Percentiles rank a stretch among this genome's conserved stretches.
Conservation (phyloP, 768 basidiomycete genomes). For the Boletus sensibilis region DNA sequence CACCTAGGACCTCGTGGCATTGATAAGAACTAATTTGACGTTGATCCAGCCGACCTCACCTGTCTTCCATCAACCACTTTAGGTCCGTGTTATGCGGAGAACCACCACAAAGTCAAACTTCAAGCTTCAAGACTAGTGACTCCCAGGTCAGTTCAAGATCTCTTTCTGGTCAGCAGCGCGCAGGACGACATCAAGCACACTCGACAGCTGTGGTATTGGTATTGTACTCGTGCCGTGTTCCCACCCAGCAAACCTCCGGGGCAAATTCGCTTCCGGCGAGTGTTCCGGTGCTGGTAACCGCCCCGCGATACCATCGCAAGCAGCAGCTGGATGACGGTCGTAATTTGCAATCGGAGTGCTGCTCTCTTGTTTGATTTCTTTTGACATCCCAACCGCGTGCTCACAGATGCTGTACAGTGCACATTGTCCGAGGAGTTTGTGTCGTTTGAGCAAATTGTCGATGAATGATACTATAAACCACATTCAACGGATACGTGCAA, state of each 20-base stretch:
- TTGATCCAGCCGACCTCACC: not conserved
- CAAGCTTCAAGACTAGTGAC: no score
- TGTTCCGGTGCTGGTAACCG: conserved; percentile 17
- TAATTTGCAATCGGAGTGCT: conserved; percentile 32
- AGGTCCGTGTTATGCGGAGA: no score
- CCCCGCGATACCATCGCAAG: conserved; percentile 3
- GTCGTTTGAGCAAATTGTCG: no score
- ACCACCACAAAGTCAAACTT: not conserved
- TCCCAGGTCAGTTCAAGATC: conserved; percentile 5
- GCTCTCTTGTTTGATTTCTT: not conserved
- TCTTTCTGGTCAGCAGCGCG: not conserved
- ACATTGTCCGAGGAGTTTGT: no score
- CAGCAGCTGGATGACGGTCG: conserved; percentile 24
- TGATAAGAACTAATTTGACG: not conserved
- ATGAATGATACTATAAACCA: not conserved
- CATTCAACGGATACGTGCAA: not conserved
- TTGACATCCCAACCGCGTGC: not conserved
- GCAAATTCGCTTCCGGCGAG: not conserved
- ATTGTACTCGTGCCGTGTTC: conserved; percentile 18
- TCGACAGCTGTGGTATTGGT: conserved; percentile 16
- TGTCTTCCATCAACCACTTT: not conserved
- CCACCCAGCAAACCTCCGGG: conserved; percentile 1
- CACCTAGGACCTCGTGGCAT: not conserved
- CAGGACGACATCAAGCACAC: conserved; percentile 29
- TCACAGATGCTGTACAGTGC: not conserved